Evolutionary conservation across 2,329 filamentous ascomycete genomes (phyloP).

Genomic region (Tolypocladium sp.): DNA sequence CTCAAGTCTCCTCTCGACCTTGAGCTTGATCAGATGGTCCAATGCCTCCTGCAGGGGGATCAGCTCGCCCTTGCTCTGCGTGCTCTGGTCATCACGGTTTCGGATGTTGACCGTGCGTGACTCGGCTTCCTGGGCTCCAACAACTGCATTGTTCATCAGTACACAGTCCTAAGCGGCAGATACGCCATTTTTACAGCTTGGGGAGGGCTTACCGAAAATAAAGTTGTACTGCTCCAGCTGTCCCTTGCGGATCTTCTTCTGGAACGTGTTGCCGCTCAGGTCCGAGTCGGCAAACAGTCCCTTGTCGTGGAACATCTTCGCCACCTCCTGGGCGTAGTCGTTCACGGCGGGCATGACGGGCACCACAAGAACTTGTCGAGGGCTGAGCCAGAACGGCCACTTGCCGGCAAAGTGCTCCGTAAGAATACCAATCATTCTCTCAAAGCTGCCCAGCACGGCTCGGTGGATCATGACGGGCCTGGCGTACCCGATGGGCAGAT

Average conservation of each 20-base stretch:
- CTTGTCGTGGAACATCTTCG: conserved; percentile 56
- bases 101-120: conserved; percentile 54
- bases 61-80: conserved; percentile 51
- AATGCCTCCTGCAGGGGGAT: conserved; percentile 47
- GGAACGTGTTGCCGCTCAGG: conserved; percentile 63
- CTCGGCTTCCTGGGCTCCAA: conserved; percentile 52
- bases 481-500: conserved; percentile 59
- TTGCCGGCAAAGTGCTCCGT: conserved; percentile 80
- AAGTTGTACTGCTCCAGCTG: conserved; percentile 79
- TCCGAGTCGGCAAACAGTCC: conserved; percentile 57
- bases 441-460: conserved; percentile 65
- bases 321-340: conserved; percentile 69
- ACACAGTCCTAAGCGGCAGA: neutral
- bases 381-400: conserved; percentile 84
- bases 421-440: conserved; percentile 62
- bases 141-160: conserved; percentile 30
- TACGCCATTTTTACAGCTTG: neutral
- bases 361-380: conserved; percentile 58
- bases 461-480: conserved; percentile 83
- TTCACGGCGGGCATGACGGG: conserved; percentile 68
- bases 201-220: conserved; percentile 52
- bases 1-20: conserved; percentile 32
- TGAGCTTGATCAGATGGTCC: conserved; percentile 43
- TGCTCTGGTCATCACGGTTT: conserved; percentile 53
- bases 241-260: conserved; percentile 81